These are phyloP conservation scores for Rosa hybrid DNA, from an alignment of 331 rosid genomes.

Conservation along the genomic window DNA sequence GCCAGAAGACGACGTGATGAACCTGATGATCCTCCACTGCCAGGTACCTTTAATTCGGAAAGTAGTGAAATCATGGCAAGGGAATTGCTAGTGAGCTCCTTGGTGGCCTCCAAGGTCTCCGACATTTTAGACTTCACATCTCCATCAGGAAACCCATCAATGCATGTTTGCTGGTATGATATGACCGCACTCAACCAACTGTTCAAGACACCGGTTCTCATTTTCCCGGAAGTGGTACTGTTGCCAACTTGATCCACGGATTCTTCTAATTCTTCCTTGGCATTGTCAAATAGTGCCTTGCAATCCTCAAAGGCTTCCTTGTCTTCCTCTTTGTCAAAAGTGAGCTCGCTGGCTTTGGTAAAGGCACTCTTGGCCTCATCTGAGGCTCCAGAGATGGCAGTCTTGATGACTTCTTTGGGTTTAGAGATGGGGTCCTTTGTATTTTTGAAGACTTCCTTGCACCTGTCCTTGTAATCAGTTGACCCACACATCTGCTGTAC, in stretches of 20 bases:
- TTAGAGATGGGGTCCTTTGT: conserved; percentile 8
- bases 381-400: conserved; percentile 36
- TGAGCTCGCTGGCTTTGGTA: conserved; percentile 20
- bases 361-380: conserved; percentile 52
- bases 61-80: conserved; percentile 59
- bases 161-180: conserved; percentile 66
- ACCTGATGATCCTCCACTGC: not conserved
- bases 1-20: conserved; percentile 40
- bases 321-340: conserved; percentile 40
- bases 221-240: not conserved
- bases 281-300: conserved; percentile 45
- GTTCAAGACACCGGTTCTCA: conserved; percentile 47
- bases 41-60: conserved; percentile 25
- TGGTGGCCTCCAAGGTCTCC: conserved; percentile 32
- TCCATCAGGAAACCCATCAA: conserved; percentile 76
- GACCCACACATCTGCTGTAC: conserved; percentile 47
- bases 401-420: conserved; percentile 61
- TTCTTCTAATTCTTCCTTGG: conserved; percentile 49
- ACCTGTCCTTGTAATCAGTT: conserved; percentile 53
- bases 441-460: conserved; percentile 45
- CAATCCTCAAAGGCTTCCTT: conserved; percentile 77
- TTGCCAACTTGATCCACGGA: conserved; percentile 26
- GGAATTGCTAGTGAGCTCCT: conserved; percentile 71
- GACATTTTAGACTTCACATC: conserved; percentile 45
- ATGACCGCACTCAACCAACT: conserved; percentile 90